Evolutionary conservation across 2,329 filamentous ascomycete genomes (phyloP), one percentile per base, ranked within the genome.

Genomic region (Aureobasidium zeae): DNA sequence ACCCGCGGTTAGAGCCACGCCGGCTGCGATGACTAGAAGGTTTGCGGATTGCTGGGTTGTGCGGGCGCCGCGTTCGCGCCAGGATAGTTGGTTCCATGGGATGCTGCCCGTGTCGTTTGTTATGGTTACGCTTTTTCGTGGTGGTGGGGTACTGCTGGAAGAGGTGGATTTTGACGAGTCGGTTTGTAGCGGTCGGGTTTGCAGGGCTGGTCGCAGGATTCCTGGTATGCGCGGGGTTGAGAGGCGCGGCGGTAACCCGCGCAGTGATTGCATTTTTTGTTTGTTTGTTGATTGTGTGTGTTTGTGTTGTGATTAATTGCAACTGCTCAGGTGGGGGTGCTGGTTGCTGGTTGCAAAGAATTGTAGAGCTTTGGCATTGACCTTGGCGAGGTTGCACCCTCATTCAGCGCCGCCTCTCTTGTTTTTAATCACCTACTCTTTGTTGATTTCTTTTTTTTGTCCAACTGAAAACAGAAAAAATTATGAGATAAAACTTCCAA

Each of bases 41-140:
- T 96, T 95, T 68, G 94, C 82, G 12, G 81, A 83, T 63, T 95
- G 89, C 63, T 95, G 88, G 1, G 86, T 89, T 7, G 86, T 84
- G 28, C 89, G 76, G 17, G 82, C 83, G 2, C 80, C 79, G 63
- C 94, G 95, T 61, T 95, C 89, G 35, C 68, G 68, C 0, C 66
- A 68, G 1, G 81, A 86, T 2, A 96, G 73, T 44, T 91, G 72
- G 3, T 69, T 73, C 89, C 89, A 96, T 3, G 79, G 77, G 1
- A 94, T 79, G 50, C 74, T 73, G 6, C 89, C 89, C 56, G 86
- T 83, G 54, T 95, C 89, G 54, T 86, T 91, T 56, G 88, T 80
- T 0, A 89, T 76, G 0, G 87, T 94, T 19, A 95, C 79, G 28
- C 79, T 72, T 56, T 75, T 79, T 43, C 85, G 74, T 50, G 72